Percentiles rank a stretch among this genome's conserved stretches.
These are phyloP conservation scores for Haplosporangium sp. DNA, from an alignment of 371 early-diverging fungal species.

Conservation along the genomic window DNA sequence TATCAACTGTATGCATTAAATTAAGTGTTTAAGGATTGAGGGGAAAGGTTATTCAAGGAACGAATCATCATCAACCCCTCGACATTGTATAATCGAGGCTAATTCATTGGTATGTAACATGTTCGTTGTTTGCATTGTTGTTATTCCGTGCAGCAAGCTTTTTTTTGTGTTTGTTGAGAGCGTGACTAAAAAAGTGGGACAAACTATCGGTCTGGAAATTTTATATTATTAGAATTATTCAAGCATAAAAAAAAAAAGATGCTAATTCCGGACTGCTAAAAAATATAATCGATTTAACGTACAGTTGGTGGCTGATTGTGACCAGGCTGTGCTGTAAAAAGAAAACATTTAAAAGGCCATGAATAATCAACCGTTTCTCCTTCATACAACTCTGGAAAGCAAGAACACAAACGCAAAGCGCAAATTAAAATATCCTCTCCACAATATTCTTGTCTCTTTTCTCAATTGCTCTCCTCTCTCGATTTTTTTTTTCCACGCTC, in stretches of 20 bases:
- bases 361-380: not conserved
- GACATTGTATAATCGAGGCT: not conserved
- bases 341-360: not conserved
- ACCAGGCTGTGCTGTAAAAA: not conserved
- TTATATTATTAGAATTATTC: not conserved
- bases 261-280: not conserved
- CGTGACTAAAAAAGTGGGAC: slow-evolving; percentile 3
- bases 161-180: not conserved
- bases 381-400: slow-evolving; percentile 1
- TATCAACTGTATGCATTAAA: not conserved
- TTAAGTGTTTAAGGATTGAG: not conserved
- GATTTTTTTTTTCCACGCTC: not conserved
- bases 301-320: not conserved
- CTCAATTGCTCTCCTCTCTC: not conserved
- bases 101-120: not conserved
- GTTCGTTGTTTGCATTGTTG: not conserved
- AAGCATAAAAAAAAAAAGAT: no score
- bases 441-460: not conserved
- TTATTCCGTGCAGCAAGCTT: not conserved
- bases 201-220: not conserved
- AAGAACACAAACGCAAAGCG: not conserved
- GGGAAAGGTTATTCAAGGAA: not conserved
- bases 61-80: not conserved
- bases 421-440: not conserved
- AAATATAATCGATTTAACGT: not conserved